phyloP scores from a whole-genome alignment of 345 rosid species.

The Citrus sp. region DNA sequence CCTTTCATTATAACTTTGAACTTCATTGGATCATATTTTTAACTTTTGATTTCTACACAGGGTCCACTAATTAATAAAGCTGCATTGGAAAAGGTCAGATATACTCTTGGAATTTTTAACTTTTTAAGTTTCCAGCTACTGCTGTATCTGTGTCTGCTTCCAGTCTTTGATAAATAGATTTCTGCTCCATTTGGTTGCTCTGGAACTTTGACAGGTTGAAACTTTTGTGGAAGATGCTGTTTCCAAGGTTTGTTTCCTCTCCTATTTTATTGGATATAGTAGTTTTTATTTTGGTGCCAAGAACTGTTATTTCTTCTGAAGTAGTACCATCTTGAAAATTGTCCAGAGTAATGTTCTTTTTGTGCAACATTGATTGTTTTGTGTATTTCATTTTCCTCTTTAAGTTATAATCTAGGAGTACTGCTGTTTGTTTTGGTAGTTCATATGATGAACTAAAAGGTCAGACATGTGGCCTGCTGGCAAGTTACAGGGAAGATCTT shows the following conservation, averaged over 20 bases:
- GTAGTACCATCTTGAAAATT: neutral
- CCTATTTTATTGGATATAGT: slow-evolving; percentile 4
- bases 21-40: slow-evolving; percentile 5
- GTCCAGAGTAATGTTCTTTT: neutral
- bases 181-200: slow-evolving; percentile 19
- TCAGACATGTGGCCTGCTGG: neutral
- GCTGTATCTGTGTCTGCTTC: slow-evolving; percentile 7
- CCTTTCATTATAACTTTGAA: neutral
- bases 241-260: slow-evolving; percentile 59
- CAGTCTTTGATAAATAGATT: slow-evolving; percentile 2
- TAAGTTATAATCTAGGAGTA: neutral
- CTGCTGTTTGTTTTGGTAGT: neutral
- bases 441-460: neutral
- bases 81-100: slow-evolving; percentile 74
- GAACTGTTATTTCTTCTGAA: neutral
- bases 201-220: slow-evolving; percentile 66
- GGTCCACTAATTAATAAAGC: slow-evolving; percentile 97
- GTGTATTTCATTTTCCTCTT: neutral
- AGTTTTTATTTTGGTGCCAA: neutral
- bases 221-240: slow-evolving; percentile 77
- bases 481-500: neutral
- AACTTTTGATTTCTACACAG: slow-evolving; percentile 37
- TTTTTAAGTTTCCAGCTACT: slow-evolving; percentile 7
- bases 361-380: neutral
- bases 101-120: slow-evolving; percentile 12